Percentiles rank a stretch among this genome's conserved stretches.
These are phyloP conservation scores for Neurospora sp. DNA, from an alignment of 2,329 filamentous ascomycete genomes.

Conservation along the genomic window DNA sequence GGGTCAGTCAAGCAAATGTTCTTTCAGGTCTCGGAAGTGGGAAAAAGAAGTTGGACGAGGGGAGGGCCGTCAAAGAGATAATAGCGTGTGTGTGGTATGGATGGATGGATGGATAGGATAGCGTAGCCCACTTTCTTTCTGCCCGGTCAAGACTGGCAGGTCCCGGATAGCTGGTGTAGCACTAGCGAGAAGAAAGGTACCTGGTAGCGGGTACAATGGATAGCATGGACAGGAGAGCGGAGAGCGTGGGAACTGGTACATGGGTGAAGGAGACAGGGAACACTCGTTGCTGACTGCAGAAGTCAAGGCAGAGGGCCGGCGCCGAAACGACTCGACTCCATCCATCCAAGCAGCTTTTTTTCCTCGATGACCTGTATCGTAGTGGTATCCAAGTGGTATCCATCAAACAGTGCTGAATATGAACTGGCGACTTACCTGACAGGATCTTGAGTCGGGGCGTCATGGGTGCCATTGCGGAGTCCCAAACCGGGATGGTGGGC, in stretches of 20 bases:
- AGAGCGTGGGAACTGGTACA: constrained; percentile 3
- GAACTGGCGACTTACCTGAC: constrained; percentile 41
- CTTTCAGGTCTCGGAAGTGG: constrained; percentile 1
- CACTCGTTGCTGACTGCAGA: not conserved
- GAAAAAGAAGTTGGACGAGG: constrained; percentile 14
- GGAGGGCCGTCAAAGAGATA: constrained; percentile 10
- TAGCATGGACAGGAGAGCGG: constrained; percentile 10
- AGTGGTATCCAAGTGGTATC: constrained; percentile 8
- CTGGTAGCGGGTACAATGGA: constrained; percentile 6
- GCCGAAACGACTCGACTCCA: not conserved
- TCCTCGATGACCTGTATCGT: constrained; percentile 7
- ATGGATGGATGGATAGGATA: not conserved
- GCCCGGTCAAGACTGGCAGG: constrained; percentile 2
- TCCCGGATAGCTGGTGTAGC: constrained; percentile 13
- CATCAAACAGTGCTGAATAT: constrained; percentile 15
- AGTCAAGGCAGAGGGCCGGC: not conserved
- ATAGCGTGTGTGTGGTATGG: not conserved
- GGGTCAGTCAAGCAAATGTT: not conserved
- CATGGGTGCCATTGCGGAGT: constrained; percentile 46
- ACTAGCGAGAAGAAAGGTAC: constrained; percentile 14
- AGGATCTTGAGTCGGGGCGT: constrained; percentile 50
- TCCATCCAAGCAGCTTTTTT: not conserved
- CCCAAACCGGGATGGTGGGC: constrained; percentile 28
- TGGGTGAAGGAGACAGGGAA: not conserved
- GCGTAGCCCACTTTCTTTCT: constrained; percentile 14